Percentiles rank a stretch among this genome's conserved stretches.
phyloP scores from a whole-genome alignment of 2,329 filamentous ascomycete genomes.

The Colletotrichum theobromicola region DNA sequence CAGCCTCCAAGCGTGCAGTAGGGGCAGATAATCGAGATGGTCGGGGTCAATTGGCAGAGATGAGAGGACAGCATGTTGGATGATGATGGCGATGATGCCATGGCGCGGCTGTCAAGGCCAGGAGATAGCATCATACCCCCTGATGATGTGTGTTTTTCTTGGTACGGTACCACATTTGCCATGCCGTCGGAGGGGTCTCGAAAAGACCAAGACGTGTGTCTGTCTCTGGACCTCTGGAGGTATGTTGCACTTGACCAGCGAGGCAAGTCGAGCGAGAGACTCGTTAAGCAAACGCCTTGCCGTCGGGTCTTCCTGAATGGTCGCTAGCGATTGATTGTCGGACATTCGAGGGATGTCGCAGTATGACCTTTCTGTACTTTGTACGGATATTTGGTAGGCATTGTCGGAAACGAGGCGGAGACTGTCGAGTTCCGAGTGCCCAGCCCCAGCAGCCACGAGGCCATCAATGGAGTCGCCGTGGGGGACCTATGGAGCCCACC shows the following conservation, averaged over 20 bases:
- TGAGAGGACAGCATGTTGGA: background rate
- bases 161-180: background rate
- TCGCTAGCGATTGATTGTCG: background rate
- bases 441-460: slow-evolving; percentile 14
- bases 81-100: background rate
- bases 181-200: background rate
- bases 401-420: slow-evolving; percentile 1
- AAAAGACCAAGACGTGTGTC: background rate
- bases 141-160: background rate
- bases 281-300: background rate
- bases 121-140: background rate
- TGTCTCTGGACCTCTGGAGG: background rate
- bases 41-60: background rate
- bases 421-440: background rate
- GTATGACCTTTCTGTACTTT: background rate
- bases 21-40: background rate
- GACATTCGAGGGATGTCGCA: background rate
- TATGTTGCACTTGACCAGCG: background rate
- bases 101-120: background rate
- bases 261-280: background rate
- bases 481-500: background rate
- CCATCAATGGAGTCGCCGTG: background rate
- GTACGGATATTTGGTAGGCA: background rate
- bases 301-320: background rate
- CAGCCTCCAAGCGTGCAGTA: background rate